phyloP scores from a whole-genome alignment of 2,329 filamentous ascomycete species.

The Trematosphaeria pertusa region DNA sequence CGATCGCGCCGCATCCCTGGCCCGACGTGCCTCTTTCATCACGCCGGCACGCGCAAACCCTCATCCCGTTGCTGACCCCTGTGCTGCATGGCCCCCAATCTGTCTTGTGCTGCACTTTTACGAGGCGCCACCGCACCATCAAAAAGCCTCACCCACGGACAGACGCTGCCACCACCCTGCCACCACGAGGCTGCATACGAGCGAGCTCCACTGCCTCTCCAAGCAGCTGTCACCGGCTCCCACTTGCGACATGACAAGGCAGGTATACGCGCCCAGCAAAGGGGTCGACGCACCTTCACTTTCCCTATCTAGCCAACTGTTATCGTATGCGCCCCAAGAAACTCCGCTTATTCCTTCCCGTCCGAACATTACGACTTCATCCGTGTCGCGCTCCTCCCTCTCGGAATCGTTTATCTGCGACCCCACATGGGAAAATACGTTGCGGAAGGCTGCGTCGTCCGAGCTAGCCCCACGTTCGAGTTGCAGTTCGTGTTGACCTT shows the following conservation, averaged over 20 bases:
- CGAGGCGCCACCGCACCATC: conserved; percentile 22
- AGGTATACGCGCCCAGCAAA: conserved; percentile 7
- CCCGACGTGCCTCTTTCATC: conserved; percentile 14
- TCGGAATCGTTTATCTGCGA: too few species aligned
- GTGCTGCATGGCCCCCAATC: conserved; percentile 9
- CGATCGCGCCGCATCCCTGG: conserved; percentile 22
- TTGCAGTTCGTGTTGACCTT: neutral
- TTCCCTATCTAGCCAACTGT: too few species aligned
- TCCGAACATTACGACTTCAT: too few species aligned
- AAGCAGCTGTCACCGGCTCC: neutral
- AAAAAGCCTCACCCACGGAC: conserved; percentile 20
- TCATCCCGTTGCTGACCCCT: conserved; percentile 9
- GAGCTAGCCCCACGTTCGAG: conserved; percentile 1
- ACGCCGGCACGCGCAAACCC: neutral
- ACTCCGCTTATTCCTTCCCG: too few species aligned
- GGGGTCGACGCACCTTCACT: too few species aligned
- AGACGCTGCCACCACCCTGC: conserved; percentile 4
- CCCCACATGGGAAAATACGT: neutral
- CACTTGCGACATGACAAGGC: conserved; percentile 2
- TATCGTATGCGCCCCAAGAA: too few species aligned
- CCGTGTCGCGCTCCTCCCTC: too few species aligned
- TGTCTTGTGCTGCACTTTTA: conserved; percentile 3
- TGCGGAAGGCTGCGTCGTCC: neutral
- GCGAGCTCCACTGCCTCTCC: neutral
- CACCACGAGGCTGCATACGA: conserved; percentile 9